Evolutionary conservation across 108 stramenopile species (phyloP).

Genomic region (Pseudonitzschia multistriata): DNA sequence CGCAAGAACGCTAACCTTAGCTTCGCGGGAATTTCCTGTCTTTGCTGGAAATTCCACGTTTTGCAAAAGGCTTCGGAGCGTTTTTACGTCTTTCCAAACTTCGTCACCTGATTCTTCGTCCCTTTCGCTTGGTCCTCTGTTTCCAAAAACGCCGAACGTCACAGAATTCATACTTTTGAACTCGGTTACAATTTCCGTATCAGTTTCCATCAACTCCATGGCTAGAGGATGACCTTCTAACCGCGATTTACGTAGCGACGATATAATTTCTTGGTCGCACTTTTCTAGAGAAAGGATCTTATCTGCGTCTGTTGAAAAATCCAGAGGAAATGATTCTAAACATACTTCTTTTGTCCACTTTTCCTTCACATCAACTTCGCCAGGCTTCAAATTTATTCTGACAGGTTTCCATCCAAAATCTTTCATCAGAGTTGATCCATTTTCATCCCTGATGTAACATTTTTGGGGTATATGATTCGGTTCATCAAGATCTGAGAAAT

Average conservation of each 20-base stretch:
- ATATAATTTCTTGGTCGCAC: slow-evolving; percentile 24
- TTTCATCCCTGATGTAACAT: slow-evolving; percentile 31
- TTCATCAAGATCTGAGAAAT: slow-evolving; percentile 2
- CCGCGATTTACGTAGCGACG: slow-evolving; percentile 20
- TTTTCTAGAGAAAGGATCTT: slow-evolving; percentile 2
- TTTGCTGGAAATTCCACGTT: slow-evolving; percentile 22
- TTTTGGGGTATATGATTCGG: slow-evolving; percentile 19
- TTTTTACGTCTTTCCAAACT: slow-evolving; percentile 29
- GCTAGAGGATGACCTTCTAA: slow-evolving; percentile 30
- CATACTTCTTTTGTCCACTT: slow-evolving; percentile 23
- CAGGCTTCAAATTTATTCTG: slow-evolving; percentile 27
- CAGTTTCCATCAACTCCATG: slow-evolving; percentile 21
- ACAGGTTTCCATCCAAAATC: slow-evolving; percentile 35
- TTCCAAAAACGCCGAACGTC: slow-evolving; percentile 15
- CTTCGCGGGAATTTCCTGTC: slow-evolving; percentile 22
- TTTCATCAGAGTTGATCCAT: slow-evolving; percentile 16
- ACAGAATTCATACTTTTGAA: slow-evolving; percentile 26
- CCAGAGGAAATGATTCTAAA: slow-evolving; percentile 25
- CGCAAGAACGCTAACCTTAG: slow-evolving; percentile 25
- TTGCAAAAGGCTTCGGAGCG: slow-evolving; percentile 23
- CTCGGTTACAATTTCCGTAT: slow-evolving; percentile 27
- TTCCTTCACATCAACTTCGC: slow-evolving; percentile 22
- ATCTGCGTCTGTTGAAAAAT: slow-evolving; percentile 26
- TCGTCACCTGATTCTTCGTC: slow-evolving; percentile 27
- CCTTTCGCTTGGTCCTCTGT: slow-evolving; percentile 8